Conservation (phyloP, 495 filamentous ascomycete species). For the Podospora pseudoanserina region DNA sequence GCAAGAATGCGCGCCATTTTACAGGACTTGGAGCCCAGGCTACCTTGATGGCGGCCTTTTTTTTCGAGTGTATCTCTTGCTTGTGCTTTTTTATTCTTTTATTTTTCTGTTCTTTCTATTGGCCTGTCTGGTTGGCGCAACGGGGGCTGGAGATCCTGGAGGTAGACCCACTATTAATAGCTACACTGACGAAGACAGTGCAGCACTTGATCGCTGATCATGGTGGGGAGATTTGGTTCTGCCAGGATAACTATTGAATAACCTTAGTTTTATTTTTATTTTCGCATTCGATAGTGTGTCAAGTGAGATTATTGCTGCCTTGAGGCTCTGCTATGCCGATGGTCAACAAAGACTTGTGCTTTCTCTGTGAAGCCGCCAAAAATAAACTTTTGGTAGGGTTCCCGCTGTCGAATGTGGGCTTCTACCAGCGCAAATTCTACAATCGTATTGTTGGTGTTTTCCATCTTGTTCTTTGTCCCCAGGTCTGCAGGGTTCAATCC, state of each 20-base stretch:
- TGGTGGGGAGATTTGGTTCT: not conserved
- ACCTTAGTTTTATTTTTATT: not conserved
- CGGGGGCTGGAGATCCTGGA: too few relatives aligned
- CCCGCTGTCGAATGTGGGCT: not conserved
- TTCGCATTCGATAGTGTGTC: not conserved
- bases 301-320: not conserved
- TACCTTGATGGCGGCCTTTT: not conserved
- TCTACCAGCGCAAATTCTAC: not conserved
- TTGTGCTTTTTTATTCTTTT: too few relatives aligned
- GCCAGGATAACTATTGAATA: not conserved
- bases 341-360: not conserved
- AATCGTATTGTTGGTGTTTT: not conserved
- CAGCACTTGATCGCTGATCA: not conserved
- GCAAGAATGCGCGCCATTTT: conserved; percentile 6
- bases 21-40: not conserved
- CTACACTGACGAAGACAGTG: not conserved
- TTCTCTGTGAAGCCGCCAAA: not conserved
- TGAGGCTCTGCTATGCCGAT: not conserved
- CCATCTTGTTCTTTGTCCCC: not conserved
- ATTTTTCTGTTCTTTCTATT: too few relatives aligned
- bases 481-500: not conserved
- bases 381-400: not conserved
- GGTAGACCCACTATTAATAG: too few relatives aligned
- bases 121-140: too few relatives aligned
- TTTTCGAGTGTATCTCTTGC: too few relatives aligned